Evolutionary conservation across 2,329 filamentous ascomycete species (phyloP), one percentile per base, ranked within the genome.

Genomic region (Decorospora gaudefroyi): DNA sequence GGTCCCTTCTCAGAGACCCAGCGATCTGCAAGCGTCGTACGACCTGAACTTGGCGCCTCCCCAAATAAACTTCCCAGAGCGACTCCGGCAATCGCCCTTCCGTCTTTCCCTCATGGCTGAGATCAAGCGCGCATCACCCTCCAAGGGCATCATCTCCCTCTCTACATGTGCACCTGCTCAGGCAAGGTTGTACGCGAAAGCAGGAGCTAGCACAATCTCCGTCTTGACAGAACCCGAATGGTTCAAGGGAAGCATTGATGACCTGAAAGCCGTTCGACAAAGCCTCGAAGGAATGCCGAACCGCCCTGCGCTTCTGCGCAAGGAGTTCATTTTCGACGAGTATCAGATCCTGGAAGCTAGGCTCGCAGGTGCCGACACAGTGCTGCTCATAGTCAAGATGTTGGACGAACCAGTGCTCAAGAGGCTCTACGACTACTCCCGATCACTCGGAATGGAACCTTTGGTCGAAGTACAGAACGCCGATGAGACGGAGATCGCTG

Each of bases 211-310:
- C 67, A 90, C 95, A 26, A 99, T 99, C 56, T 97, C 93, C 1
- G 93, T 99, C n/a, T 80, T 99, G 32, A 99, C 93, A 0, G 93
- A 99, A 72, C 93, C 95, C 0, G 88, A 97, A 65, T 99, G 93
- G 93, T 99, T 99, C 78, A 97, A 96, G 74, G 93, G 93, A 33
- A 95, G 87, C 71, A 91, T 99, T 49, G 92, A 99, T 46, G 93
- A 99, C 67, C 75, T 99, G 40, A 83, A 88, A 48, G 84, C 86
- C 22, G 93, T 97, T 19, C 84, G 93, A 30, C 88, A 92, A 70
- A 90, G 88, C 34, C 76, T 99, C n/a, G 83, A 90, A 59, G 86
- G 87, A 9, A 90, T 99, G 85, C 86, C 89, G 1, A 95, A 96
- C 67, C 82, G 93, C 38, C 95, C 93, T 2, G 95, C 92, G 2